Evolutionary conservation across 2,329 filamentous ascomycete genomes (phyloP), one percentile per base, ranked within the genome.

Genomic region (Claviceps paspali): DNA sequence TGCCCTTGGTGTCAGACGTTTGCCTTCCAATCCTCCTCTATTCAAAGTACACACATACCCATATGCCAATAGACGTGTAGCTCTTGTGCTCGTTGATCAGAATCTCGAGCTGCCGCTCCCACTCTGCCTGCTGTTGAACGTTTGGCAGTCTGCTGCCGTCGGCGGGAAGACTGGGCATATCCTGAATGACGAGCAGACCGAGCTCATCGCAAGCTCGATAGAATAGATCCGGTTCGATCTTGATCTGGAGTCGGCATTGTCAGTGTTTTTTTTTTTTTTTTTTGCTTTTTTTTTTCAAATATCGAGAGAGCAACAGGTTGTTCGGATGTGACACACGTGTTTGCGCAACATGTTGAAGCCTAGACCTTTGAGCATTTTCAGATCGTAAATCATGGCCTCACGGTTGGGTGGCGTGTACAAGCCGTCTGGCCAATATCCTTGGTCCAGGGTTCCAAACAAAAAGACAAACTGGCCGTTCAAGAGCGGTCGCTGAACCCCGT

Each of bases 281-380:
- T n/a, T n/a, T n/a, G n/a, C n/a, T n/a, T n/a, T n/a, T n/a, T n/a
- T n/a, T n/a, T 22, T 33, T 4, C 14, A 15, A 10, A n/a, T 33
- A 14, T 24, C n/a, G 14, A 24, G 3, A 24, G 5, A 4, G 4
- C 8, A 2, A 15, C 2, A n/a, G n/a, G n/a, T n/a, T n/a, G n/a
- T 32, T 1, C 2, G 10, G 17, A 11, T 19, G 17, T 24, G 11
- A 51, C 70, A 58, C 47, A 73, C 74, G 47, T 83, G 79, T 50
- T 84, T 83, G 26, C 79, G 71, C 8, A 82, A 50, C 65, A 76
- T 76, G 52, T 83, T 83, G 53, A 79, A 77, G 0, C 78, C 78
- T 2, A 82, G 61, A 2, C 60, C 57, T 56, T 83, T 83, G 39
- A 82, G 53, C 4, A 73, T 55, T 41, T 78, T 49, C 10, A 84